Conservation (phyloP, 23 red algal species). For the Chondrus crispus region DNA sequence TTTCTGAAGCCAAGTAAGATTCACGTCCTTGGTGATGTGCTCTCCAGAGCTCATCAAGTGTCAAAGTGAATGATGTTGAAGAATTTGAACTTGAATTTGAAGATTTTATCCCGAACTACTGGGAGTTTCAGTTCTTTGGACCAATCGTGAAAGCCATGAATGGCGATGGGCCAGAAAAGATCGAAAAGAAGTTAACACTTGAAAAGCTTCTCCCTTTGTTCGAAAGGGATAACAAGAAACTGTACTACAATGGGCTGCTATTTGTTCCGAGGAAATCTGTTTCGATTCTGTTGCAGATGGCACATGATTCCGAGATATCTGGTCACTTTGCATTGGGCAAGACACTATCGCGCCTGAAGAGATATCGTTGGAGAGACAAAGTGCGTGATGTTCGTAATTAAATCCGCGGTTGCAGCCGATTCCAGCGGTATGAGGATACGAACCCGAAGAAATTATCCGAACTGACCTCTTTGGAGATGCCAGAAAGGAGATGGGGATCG, state of each 20-base stretch:
- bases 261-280: background rate
- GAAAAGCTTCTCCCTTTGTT: background rate
- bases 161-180: background rate
- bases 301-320: background rate
- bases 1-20: background rate
- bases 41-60: background rate
- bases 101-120: background rate
- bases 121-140: background rate
- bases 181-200: background rate
- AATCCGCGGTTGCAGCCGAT: background rate
- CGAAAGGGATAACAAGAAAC: background rate
- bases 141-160: background rate
- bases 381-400: background rate
- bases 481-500: background rate
- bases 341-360: background rate
- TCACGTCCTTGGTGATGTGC: background rate
- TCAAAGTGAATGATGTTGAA: background rate
- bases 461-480: background rate
- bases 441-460: background rate
- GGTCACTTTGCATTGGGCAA: background rate
- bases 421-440: background rate
- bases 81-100: background rate
- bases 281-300: background rate
- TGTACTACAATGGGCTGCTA: background rate
- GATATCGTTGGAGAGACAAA: background rate